Base-by-base conservation (phyloP, 805 yeast species). In the Metschnikowia dekortorum region DNA sequence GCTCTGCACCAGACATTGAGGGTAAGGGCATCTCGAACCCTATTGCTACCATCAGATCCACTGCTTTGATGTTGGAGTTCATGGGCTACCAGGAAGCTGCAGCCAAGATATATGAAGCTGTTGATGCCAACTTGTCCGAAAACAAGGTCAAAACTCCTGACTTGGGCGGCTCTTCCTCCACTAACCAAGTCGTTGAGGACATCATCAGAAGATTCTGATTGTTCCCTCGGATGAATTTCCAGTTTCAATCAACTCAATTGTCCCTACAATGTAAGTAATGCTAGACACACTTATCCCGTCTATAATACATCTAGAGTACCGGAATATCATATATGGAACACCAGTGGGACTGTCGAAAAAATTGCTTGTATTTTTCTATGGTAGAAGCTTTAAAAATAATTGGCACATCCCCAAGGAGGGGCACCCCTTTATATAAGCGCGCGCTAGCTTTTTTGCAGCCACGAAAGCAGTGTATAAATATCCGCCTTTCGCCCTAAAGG, bases 1-100 rank as follows among this genome's bases (percentile, higher is more conserved):
- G 99, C 54, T 88, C 96, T 50, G 99, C 99, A 49, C 99, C 99
- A 50, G 99, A 94, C 70, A 94, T 94, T 59, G 96, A 91, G 68
- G 99, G 99, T 61, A 84, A 80, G 71, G 94, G 94, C 62, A 88
- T 89, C 61, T 81, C 97, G 47, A 92, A 92, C 80, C 99, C 99
- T 58, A 84, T 94, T 64, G 99, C 99, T 50, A 94, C 99, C 46
- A 92, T 94, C 67, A 85, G 99, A 75, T 94, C 99, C 31, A 85
- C 97, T 52, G 99, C 98, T 50, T 79, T 94, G 68, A 85, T 94
- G 96, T 82, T 94, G 70, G 98, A 94, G 75, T 92, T 94, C 76
- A 82, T 94, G 83, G 98, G 98, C 54, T 81, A 86, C 74, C 73
- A 87, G 39, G 83, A 83, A 58, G 88, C 96, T 48, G 98, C 99